Evolutionary conservation across 208 protist species (phyloP), one percentile per base, ranked within the genome.

Genomic region (Crithidia expoeki): DNA sequence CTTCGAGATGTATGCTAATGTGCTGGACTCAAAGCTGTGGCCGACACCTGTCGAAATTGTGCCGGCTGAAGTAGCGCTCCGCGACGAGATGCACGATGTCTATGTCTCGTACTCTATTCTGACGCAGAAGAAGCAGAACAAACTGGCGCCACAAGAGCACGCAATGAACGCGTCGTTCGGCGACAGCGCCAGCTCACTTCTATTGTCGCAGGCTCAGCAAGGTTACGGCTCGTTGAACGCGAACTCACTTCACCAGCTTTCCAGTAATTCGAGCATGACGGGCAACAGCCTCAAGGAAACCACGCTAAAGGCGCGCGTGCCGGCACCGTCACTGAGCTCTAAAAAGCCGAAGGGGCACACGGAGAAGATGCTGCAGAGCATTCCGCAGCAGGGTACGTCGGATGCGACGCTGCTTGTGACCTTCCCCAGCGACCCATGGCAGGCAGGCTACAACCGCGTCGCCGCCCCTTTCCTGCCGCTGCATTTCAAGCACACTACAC

Each of bases 161-260:
- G 42, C 74, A 14, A 61, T 76, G 30, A 82, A 81, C 55, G 53
- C 56, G 21, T 79, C 76, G 30, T 76, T 83, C 28, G 79, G 79
- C 38, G 80, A 85, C 28, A 83, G 55, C 40, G 79, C 84, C 7
- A 78, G 61, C 62, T 85, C 79, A 21, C 57, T 92, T 17, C 64
- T 94, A 21, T 56, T 85, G 56, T 83, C 79, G 34, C 74, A 88
- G 63, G 85, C 84, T 0, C 76, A 80, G 62, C 76, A 92, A 38
- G 89, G 89, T n/a, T 94, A 94, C 68, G 89, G 89, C 55, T 89
- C 86, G 14, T 73, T 94, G 30, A 94, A 92, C 77, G 89, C 89
- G 0, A 88, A 94, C 70, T 92, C 89, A 9, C 77, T 94, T 12
- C 79, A 92, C 12, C 86, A 89, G 56, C 53, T 84, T 46, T 86